A percentile compares a stretch with the other conserved stretches of the same genome.
Evolutionary conservation across 2,329 filamentous ascomycete species (phyloP).

Genomic region (Shiraia sp.): DNA sequence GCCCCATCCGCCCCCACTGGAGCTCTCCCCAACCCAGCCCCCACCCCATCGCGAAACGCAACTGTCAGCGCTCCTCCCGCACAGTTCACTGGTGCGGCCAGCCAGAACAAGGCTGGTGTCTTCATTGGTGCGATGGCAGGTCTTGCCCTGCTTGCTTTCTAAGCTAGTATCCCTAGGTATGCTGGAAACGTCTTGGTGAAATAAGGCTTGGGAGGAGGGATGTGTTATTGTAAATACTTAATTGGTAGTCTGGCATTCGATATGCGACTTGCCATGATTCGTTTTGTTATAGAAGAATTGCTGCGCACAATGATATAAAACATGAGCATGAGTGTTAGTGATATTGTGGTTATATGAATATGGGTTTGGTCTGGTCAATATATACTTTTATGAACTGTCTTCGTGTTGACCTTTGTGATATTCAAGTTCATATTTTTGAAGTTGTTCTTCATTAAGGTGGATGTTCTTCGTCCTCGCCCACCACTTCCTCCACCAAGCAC

Average conservation of each 20-base stretch:
- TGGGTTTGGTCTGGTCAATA: no score
- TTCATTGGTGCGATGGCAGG: constrained; percentile 27
- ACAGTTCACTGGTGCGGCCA: constrained; percentile 36
- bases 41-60: constrained; percentile 20
- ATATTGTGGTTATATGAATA: no score
- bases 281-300: no score
- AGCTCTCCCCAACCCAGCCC: constrained; percentile 9
- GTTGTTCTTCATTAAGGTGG: no score
- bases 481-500: no score
- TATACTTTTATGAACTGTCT: no score
- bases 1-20: constrained; percentile 26
- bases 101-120: constrained; percentile 23
- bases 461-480: no score
- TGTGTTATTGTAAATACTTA: constrained; percentile 12
- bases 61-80: constrained; percentile 22
- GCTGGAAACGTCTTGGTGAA: not conserved
- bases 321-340: no score
- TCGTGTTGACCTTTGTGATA: no score
- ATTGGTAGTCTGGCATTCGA: not conserved
- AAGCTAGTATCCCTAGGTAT: constrained; percentile 3
- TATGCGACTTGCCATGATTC: no score
- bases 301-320: no score
- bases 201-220: not conserved
- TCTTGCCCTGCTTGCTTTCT: constrained; percentile 31
- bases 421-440: no score